phyloP scores from a whole-genome alignment of 108 stramenopile genomes.

The Conticribra guillardii region DNA sequence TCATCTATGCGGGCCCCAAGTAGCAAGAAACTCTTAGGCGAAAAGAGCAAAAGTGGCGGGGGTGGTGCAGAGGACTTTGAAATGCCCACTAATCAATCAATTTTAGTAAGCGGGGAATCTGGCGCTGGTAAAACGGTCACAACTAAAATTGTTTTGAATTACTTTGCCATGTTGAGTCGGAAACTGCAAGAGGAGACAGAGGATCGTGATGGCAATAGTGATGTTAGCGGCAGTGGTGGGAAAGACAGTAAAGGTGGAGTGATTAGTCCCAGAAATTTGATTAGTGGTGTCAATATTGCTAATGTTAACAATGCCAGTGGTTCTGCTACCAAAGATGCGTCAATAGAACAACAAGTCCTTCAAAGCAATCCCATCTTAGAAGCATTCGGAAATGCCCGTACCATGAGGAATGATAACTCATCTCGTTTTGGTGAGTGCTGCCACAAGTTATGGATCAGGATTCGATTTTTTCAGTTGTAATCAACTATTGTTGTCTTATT shows the following conservation, averaged over 20 bases:
- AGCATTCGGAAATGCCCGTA: constrained; percentile 92
- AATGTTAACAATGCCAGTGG: not conserved
- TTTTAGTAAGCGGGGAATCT: constrained; percentile 84
- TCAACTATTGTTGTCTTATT: too few relatives aligned
- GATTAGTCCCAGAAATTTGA: not conserved
- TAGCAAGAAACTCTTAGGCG: constrained; percentile 10
- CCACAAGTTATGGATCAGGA: not conserved
- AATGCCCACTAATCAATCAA: constrained; percentile 58
- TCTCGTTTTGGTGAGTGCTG: constrained; percentile 92
- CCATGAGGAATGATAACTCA: constrained; percentile 91
- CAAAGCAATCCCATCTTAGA: constrained; percentile 91
- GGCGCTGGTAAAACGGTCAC: constrained; percentile 92
- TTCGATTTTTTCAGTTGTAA: not conserved
- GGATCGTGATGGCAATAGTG: constrained; percentile 1
- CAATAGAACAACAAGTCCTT: constrained; percentile 83
- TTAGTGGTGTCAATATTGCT: not conserved
- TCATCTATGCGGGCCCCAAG: constrained; percentile 4
- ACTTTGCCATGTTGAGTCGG: constrained; percentile 77
- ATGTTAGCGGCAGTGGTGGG: not conserved
- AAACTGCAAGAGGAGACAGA: constrained; percentile 35
- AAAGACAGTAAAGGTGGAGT: constrained; percentile 16
- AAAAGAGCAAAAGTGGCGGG: not conserved
- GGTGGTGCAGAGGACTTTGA: constrained; percentile 5
- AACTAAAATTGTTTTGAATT: constrained; percentile 89
- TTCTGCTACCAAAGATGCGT: constrained; percentile 55